Percentiles rank a stretch among this genome's conserved stretches.
Evolutionary conservation across 345 rosid genomes (phyloP).

Genomic region (Microcos paniculata): DNA sequence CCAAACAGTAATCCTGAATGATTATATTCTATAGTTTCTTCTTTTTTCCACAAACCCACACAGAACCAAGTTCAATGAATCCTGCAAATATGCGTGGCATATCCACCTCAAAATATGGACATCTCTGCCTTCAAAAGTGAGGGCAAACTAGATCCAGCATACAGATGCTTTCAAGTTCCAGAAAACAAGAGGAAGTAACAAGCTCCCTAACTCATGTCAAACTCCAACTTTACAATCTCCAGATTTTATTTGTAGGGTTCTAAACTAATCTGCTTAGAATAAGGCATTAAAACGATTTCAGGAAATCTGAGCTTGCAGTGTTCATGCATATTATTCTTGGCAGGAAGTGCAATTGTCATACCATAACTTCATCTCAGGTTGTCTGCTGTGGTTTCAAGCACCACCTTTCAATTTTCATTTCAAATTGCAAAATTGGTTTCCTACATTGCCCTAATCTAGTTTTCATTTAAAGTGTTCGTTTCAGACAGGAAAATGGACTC

Average conservation of each 20-base stretch:
- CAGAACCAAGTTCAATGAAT: not conserved
- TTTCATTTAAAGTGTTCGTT: not conserved
- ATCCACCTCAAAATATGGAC: not conserved
- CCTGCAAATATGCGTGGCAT: not conserved
- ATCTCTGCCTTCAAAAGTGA: not conserved
- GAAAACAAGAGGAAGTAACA: not conserved
- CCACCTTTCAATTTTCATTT: not conserved
- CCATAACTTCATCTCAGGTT: not conserved
- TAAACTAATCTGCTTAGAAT: not conserved
- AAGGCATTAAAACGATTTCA: not conserved
- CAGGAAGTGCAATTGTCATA: too few species aligned
- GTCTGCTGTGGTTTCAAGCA: not conserved
- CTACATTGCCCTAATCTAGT: not conserved
- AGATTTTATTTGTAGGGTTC: not conserved
- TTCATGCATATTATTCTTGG: too few species aligned
- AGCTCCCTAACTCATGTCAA: not conserved
- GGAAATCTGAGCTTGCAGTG: not conserved
- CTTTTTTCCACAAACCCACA: not conserved
- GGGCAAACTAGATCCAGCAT: not conserved
- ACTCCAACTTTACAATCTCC: not conserved
- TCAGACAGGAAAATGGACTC: not conserved
- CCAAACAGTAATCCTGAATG: not conserved
- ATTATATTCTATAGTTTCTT: not conserved
- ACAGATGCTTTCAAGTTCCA: not conserved
- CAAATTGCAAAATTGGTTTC: not conserved